Percentiles rank a stretch among this genome's conserved stretches.
phyloP scores from a whole-genome alignment of 306 rosid species.

The Glycine soja region DNA sequence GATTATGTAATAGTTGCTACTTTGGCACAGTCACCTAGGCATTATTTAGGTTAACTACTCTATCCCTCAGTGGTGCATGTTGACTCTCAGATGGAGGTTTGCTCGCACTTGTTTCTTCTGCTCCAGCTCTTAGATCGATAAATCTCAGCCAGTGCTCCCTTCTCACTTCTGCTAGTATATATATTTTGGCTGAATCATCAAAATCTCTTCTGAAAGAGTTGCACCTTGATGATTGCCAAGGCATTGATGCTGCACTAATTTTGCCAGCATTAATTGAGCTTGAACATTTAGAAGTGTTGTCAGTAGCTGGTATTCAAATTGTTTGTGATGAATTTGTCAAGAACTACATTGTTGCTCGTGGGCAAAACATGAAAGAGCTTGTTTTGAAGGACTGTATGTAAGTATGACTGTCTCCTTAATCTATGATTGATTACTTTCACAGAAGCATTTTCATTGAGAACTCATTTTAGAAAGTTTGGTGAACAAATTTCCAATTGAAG shows the following conservation, averaged over 20 bases:
- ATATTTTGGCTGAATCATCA: slow-evolving; percentile 65
- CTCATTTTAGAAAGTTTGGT: background rate
- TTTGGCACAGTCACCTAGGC: slow-evolving; percentile 65
- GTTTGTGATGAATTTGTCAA: slow-evolving; percentile 68
- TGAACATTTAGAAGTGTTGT: slow-evolving; percentile 77
- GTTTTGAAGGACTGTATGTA: slow-evolving; percentile 75
- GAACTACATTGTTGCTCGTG: slow-evolving; percentile 60
- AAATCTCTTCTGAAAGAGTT: slow-evolving; percentile 73
- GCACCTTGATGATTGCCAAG: slow-evolving; percentile 79
- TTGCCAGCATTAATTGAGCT: slow-evolving; percentile 71
- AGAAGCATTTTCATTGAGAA: slow-evolving; percentile 7
- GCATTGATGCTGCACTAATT: slow-evolving; percentile 59
- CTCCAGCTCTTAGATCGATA: slow-evolving; percentile 74
- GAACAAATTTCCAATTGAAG: background rate
- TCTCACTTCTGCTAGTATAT: slow-evolving; percentile 70
- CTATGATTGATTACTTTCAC: background rate
- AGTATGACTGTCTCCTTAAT: slow-evolving; percentile 47
- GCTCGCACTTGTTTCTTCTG: slow-evolving; percentile 68
- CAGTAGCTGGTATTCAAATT: slow-evolving; percentile 70
- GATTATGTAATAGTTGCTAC: slow-evolving; percentile 71
- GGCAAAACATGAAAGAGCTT: slow-evolving; percentile 80
- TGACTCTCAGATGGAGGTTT: slow-evolving; percentile 87
- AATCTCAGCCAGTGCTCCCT: slow-evolving; percentile 94
- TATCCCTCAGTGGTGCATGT: slow-evolving; percentile 87
- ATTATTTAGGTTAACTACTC: slow-evolving; percentile 63